Evolutionary conservation across 2,329 filamentous ascomycete species (phyloP).

Genomic region (Aspergillus clavatus): DNA sequence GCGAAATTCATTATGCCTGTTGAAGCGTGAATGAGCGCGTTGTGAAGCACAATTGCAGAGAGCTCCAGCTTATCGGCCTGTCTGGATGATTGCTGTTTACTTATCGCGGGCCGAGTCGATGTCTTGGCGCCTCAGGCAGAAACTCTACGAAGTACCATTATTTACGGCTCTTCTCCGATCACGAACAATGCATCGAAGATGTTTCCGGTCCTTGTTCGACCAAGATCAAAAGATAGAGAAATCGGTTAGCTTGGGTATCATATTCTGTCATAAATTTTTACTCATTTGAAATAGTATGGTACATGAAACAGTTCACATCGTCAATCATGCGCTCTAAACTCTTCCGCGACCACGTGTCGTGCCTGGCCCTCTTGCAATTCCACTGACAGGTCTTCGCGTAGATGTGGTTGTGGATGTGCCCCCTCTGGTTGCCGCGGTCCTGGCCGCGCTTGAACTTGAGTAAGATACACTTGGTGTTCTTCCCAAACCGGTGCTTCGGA

Average conservation of each 20-base stretch:
- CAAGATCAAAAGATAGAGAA: slow-evolving; percentile 3
- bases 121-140: slow-evolving; percentile 19
- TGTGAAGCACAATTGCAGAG: slow-evolving; percentile 6
- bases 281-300: slow-evolving; percentile 15
- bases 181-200: too few relatives aligned
- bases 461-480: slow-evolving; percentile 34
- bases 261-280: slow-evolving; percentile 11
- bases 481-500: slow-evolving; percentile 29
- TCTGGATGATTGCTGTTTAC: slow-evolving; percentile 5
- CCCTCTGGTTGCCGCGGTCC: slow-evolving; percentile 27
- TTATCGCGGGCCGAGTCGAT: slow-evolving; percentile 9
- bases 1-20: slow-evolving; percentile 75
- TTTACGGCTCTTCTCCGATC: not conserved
- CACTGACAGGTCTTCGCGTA: slow-evolving; percentile 36
- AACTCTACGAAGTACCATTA: not conserved
- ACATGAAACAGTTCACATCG: slow-evolving; percentile 10
- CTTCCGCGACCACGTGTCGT: slow-evolving; percentile 32
- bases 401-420: slow-evolving; percentile 28
- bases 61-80: slow-evolving; percentile 16
- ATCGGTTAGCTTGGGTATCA: slow-evolving; percentile 13
- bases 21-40: slow-evolving; percentile 5
- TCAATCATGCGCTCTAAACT: slow-evolving; percentile 14
- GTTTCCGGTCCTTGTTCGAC: slow-evolving; percentile 5
- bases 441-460: slow-evolving; percentile 22
- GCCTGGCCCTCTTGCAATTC: slow-evolving; percentile 36